These are phyloP conservation scores for Paramecium caudatum DNA, from an alignment of 73 alveolate species.

Conservation along the genomic window DNA sequence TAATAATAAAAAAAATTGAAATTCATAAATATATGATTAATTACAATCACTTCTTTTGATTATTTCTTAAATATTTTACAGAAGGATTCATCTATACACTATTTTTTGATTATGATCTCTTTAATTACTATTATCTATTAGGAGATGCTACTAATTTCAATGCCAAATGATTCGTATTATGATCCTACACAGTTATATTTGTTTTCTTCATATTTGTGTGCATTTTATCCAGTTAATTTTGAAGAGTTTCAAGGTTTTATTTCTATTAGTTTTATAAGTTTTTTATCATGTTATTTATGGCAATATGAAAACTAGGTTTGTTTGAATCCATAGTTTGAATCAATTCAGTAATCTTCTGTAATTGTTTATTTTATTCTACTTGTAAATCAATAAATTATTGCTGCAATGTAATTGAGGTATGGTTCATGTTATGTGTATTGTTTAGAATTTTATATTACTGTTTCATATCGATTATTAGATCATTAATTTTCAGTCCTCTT, in stretches of 20 bases:
- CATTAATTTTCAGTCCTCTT: neutral
- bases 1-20: neutral
- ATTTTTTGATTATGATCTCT: slow-evolving; percentile 7
- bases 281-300: slow-evolving; percentile 20
- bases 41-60: slow-evolving; percentile 23
- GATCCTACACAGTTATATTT: neutral
- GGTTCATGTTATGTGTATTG: neutral
- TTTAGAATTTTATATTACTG: neutral
- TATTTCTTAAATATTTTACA: slow-evolving; percentile 34
- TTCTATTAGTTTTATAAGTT: neutral
- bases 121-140: slow-evolving; percentile 1
- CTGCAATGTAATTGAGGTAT: neutral
- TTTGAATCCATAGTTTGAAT: neutral
- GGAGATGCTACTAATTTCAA: slow-evolving; percentile 47
- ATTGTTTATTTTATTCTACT: slow-evolving; percentile 9
- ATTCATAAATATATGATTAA: slow-evolving; percentile 7
- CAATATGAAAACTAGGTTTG: slow-evolving; percentile 23
- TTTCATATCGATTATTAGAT: neutral
- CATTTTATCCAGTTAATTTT: neutral
- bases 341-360: slow-evolving; percentile 7
- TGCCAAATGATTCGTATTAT: slow-evolving; percentile 22
- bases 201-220: neutral
- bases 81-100: slow-evolving; percentile 38
- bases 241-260: neutral
- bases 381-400: neutral